These are phyloP conservation scores for Urostyla sp. DNA, from an alignment of 73 alveolate genomes.

Conservation along the genomic window DNA sequence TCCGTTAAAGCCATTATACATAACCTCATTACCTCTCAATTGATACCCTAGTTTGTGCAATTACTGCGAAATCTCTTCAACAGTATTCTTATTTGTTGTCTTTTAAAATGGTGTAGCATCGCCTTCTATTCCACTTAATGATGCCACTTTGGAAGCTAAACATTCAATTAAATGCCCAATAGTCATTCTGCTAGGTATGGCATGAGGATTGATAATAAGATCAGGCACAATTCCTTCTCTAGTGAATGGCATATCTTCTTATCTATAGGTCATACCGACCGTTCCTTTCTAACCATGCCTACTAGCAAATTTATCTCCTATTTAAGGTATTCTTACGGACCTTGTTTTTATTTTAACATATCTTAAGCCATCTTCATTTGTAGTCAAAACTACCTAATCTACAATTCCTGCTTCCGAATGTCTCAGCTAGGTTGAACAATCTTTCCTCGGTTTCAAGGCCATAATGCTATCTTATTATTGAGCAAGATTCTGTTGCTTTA, in stretches of 20 bases:
- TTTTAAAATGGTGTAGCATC: slow-evolving; percentile 99
- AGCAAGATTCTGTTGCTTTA: slow-evolving; percentile 49
- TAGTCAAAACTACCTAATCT: slow-evolving; percentile 94
- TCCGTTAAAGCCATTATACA: slow-evolving; percentile 99
- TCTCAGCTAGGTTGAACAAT: slow-evolving; percentile 85
- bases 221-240: slow-evolving; percentile 96
- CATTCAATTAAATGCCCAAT: slow-evolving; percentile 99
- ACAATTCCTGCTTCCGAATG: slow-evolving; percentile 96
- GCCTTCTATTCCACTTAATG: slow-evolving; percentile 92
- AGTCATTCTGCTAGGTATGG: slow-evolving; percentile 99
- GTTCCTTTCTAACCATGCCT: slow-evolving; percentile 99
- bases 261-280: slow-evolving; percentile 98
- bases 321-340: slow-evolving; percentile 95
- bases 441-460: slow-evolving; percentile 75
- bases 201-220: slow-evolving; percentile 99
- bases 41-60: slow-evolving; percentile 95
- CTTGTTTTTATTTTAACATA: slow-evolving; percentile 94
- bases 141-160: slow-evolving; percentile 93
- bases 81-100: slow-evolving; percentile 79
- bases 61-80: slow-evolving; percentile 92
- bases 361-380: slow-evolving; percentile 89
- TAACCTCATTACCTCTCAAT: slow-evolving; percentile 96
- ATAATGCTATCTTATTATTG: slow-evolving; percentile 25
- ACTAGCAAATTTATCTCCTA: slow-evolving; percentile 99
- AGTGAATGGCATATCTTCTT: slow-evolving; percentile 99